Evolutionary conservation across 441 rosid genomes (phyloP).

Genomic region (Populus hybrid): DNA sequence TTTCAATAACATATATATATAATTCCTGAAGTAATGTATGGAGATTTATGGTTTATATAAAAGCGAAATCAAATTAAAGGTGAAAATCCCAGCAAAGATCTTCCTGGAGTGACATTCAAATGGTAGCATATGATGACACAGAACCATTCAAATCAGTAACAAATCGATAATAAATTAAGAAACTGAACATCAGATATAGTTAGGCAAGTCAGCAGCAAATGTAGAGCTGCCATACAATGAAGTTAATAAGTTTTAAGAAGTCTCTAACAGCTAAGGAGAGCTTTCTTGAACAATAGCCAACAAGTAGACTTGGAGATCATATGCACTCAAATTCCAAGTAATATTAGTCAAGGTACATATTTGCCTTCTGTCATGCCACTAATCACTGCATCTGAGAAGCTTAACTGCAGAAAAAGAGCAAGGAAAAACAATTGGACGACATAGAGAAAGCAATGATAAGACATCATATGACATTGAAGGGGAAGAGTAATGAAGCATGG

Average conservation of each 20-base stretch:
- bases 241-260: slow-evolving; percentile 30
- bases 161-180: slow-evolving; percentile 22
- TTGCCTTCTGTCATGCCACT: slow-evolving; percentile 31
- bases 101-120: not conserved
- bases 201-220: slow-evolving; percentile 39
- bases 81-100: not conserved
- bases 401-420: slow-evolving; percentile 42
- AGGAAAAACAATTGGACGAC: not conserved
- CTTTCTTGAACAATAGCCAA: slow-evolving; percentile 23
- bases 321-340: slow-evolving; percentile 34
- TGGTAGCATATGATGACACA: not conserved
- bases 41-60: too few species aligned
- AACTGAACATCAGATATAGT: slow-evolving; percentile 48
- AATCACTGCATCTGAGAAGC: slow-evolving; percentile 15
- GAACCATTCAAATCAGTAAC: not conserved
- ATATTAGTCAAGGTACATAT: slow-evolving; percentile 30
- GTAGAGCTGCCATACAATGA: slow-evolving; percentile 35
- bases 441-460: slow-evolving; percentile 3
- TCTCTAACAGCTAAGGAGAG: slow-evolving; percentile 28
- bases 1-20: too few species aligned
- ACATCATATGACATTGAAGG: slow-evolving; percentile 7
- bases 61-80: not conserved
- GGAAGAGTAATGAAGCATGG: too few species aligned
- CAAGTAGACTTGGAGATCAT: slow-evolving; percentile 25
- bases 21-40: too few species aligned